Base-by-base conservation (phyloP, 306 rosid genomes). In the Crotalaria pallida region DNA sequence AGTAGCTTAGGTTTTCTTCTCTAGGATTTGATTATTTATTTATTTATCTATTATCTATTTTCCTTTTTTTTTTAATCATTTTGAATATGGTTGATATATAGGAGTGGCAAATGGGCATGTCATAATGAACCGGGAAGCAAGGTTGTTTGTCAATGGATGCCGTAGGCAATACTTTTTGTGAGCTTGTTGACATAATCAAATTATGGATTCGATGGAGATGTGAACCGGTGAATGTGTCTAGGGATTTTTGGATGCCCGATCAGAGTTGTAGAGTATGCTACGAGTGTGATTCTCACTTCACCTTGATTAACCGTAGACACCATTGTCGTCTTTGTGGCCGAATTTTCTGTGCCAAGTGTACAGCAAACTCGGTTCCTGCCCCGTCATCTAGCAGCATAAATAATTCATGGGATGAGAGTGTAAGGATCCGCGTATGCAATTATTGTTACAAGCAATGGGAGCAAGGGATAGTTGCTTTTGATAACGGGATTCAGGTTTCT, bases 241-340 rank as follows among this genome's bases (percentile, higher is more conserved):
- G 91, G 72, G 93, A 82, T 82, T 91, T 89, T 76, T 95, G 99
- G 99, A 95, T 94, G 97, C 97, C 96, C 0, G 99, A 94, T 69
- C 81, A 77, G 44, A 94, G 92, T 73, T 91, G 99, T 69, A 84
- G 88, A 77, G 91, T 91, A 34, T 94, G 99, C 73, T 94, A 94
- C 56, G 97, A 91, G 27, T 94, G 99, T 69, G 99, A 94, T 69
- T 81, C 87, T 5, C 97, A 86, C 67, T 95, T 95, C 78, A 89
- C 87, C 48, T 18, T 95, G n/a, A 65, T 95, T 60, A 91, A 95
- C 62, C 96, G 99, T 7, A 86, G 81, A 60, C 99, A 91, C 77
- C 99, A 95, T 71, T 95, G 99, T 79, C 92, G 99, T 44, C 85
- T 77, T 33, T 95, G 99, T 76, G 99, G 99, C 4, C 85, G 92